Evolutionary conservation across 2,329 filamentous ascomycete genomes (phyloP).

Genomic region (Sclerotinia minor): DNA sequence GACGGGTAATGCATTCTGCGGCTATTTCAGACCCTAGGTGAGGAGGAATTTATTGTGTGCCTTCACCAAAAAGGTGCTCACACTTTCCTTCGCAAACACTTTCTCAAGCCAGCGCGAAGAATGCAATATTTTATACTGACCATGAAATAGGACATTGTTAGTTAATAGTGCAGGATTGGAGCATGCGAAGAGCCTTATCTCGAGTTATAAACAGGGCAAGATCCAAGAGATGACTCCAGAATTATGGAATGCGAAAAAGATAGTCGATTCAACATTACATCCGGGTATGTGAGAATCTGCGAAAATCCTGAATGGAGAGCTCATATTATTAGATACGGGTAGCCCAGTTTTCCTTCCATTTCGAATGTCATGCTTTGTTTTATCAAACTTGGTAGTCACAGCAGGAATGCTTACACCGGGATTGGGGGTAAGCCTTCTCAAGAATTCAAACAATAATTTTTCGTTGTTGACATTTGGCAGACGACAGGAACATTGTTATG

Average conservation of each 20-base stretch:
- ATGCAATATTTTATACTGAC: slow-evolving; percentile 30
- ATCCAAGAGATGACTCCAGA: slow-evolving; percentile 80
- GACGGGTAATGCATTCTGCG: slow-evolving; percentile 84
- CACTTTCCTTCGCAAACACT: slow-evolving; percentile 25
- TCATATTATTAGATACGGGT: slow-evolving; percentile 70
- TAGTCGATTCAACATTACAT: slow-evolving; percentile 93
- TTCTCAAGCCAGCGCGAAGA: slow-evolving; percentile 9
- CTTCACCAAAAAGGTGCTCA: slow-evolving; percentile 35
- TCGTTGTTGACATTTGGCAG: slow-evolving; percentile 43
- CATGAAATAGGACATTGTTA: slow-evolving; percentile 71
- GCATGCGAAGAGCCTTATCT: slow-evolving; percentile 77
- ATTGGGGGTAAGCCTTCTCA: slow-evolving; percentile 57
- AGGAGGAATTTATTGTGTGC: slow-evolving; percentile 45
- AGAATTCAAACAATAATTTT: slow-evolving; percentile 7
- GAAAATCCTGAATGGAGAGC: slow-evolving; percentile 8
- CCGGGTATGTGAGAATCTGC: slow-evolving; percentile 62
- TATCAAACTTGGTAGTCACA: slow-evolving; percentile 92
- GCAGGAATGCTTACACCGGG: slow-evolving; percentile 95
- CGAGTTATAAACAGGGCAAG: slow-evolving; percentile 83
- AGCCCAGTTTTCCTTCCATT: slow-evolving; percentile 91
- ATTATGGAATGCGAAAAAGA: slow-evolving; percentile 93
- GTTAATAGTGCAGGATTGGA: slow-evolving; percentile 77
- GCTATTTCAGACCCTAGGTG: slow-evolving; percentile 95
- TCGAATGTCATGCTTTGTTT: slow-evolving; percentile 93
- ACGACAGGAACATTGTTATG: slow-evolving; percentile 85